Conservation (phyloP, 2,329 filamentous ascomycete species). For the Pezicula radicicola region DNA sequence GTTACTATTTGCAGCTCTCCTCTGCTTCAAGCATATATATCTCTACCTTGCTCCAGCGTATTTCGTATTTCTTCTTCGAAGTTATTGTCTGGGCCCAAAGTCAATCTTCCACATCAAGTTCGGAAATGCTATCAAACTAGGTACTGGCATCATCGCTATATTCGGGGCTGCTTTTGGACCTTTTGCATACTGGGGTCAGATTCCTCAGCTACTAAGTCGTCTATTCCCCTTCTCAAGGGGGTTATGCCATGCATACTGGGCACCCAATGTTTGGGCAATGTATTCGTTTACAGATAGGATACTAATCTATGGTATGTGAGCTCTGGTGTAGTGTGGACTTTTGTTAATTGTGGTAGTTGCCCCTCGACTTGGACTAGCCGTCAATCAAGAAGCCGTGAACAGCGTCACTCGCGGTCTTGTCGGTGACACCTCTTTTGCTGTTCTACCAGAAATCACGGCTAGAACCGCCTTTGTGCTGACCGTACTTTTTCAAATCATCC, state of each 20-base stretch:
- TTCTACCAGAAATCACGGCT: conserved; percentile 83
- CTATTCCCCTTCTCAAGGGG: conserved; percentile 94
- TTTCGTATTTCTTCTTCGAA: conserved; percentile 87
- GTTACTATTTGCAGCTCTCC: conserved; percentile 74
- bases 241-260: conserved; percentile 97
- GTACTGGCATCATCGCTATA: conserved; percentile 65
- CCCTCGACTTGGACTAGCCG: conserved; percentile 70
- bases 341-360: conserved; percentile 59
- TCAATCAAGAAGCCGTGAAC: conserved; percentile 72
- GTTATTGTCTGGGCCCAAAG: conserved; percentile 79
- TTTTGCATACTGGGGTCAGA: conserved; percentile 77
- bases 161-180: conserved; percentile 85
- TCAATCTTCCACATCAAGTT: conserved; percentile 75
- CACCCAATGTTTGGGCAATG: conserved; percentile 93
- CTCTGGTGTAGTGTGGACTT: neutral
- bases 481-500: conserved; percentile 74
- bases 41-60: conserved; percentile 95
- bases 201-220: conserved; percentile 77
- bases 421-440: conserved; percentile 90
- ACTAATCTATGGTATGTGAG: conserved; percentile 68
- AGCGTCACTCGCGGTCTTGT: conserved; percentile 93
- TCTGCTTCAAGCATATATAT: conserved; percentile 98
- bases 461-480: conserved; percentile 79
- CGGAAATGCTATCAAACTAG: conserved; percentile 80
- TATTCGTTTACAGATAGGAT: conserved; percentile 89